Evolutionary conservation across 768 basidiomycete genomes (phyloP), one percentile per base, ranked within the genome.

Genomic region (Termitomyces bulborhizus): DNA sequence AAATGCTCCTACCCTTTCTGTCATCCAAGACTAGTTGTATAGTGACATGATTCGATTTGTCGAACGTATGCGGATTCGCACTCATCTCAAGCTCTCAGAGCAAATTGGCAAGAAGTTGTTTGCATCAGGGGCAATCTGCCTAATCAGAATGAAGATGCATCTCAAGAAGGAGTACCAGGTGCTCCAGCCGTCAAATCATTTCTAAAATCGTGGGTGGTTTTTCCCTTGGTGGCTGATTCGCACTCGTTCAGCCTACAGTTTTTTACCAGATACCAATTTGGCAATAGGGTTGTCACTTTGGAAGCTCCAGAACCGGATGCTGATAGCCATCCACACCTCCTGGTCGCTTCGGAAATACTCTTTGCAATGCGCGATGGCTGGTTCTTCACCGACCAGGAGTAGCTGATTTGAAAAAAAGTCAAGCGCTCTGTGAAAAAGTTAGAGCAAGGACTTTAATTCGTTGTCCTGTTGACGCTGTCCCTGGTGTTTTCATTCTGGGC

Each of bases 201-300:
- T 73, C 77, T 3, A 72, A 71, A 47, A 72, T 75, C 15, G 60
- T 79, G 18, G 70, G 71, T 43, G 63, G 68, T 13, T 61, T 81
- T 26, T 62, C 82, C 74, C 80, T n/a, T 69, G 78, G 39, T 69
- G 78, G 18, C 67, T 79, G 40, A 73, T 70, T 53, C 75, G 78
- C 31, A 67, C 76, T 1, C 69, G 68, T 15, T 78, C 79, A 3
- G 65, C 71, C 8, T 68, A 67, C 46, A 65, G 76, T 26, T 66
- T 74, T 43, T 59, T 70, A 32, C 60, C 57, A 13, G 69, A 68
- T 26, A 64, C 53, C 16, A 68, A 62, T 53, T 57, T 77, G 58
- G 67, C 77, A 44, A 74, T 83, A 32, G 79, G 71, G 27, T 73
- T 81, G 8, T 78, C 76, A 47, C 73, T 82, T 36, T 70, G 11